Base-by-base conservation (phyloP, 345 rosid genomes). In the Eucalyptus viminalis region DNA sequence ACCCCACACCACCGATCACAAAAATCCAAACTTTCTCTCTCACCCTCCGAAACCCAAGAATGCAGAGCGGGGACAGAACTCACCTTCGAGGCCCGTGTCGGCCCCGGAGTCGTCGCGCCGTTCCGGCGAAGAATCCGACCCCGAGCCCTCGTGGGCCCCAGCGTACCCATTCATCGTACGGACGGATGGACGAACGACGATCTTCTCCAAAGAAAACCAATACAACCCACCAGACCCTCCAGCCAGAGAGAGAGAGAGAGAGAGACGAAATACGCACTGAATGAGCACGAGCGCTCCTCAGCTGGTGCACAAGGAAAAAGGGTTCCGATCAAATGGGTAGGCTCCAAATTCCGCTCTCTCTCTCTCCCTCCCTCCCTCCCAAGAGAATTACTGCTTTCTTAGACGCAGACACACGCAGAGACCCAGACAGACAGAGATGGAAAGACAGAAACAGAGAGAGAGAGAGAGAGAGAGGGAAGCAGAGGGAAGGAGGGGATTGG, bases 41-140 rank as follows among this genome's bases (percentile, higher is more conserved):
- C 90, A 34, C 76, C 89, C 83, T 29, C 86, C 53, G 44, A 60
- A 58, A 25, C 53, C 86, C 62, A 86, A 11, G 58, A 89, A 92
- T 92, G 93, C 86, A 54, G 87, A 51, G 29, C 34, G 58, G 53
- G 37, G 90, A 54, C 80, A 40, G 14, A 90, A 54, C 88, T 88
- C 72, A 95, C 99, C 99, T 94, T 94, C 97, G 56, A 94, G 92
- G 27, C 97, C 95, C 49, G 96, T 94, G 89, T 94, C 96, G 86
- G 87, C 89, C 86, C 92, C 94, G 85, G 96, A 85, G 92, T 92
- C 92, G 90, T 92, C 92, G 93, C 91, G 92, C 98, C 95, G 94
- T 92, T 96, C 97, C 98, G 94, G 94, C 88, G 69, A 87, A 19
- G 56, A 88, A 14, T 65, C 91, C 86, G 85, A 83, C 89, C 49